A percentile compares a stretch with the other conserved stretches of the same genome.
These are phyloP conservation scores for Kockiozyma suomiensis DNA, from an alignment of 805 yeast species.

Conservation along the genomic window DNA sequence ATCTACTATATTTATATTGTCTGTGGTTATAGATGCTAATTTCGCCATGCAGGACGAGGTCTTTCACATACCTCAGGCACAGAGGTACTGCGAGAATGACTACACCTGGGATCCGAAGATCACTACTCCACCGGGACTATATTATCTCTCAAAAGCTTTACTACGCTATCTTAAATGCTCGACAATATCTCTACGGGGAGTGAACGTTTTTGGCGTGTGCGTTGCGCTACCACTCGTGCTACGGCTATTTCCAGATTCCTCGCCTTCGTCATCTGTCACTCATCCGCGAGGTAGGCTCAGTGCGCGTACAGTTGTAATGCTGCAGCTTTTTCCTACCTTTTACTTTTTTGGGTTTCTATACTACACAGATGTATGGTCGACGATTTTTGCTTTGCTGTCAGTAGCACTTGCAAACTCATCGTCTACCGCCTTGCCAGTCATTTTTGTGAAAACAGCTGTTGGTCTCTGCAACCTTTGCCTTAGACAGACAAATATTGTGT, in stretches of 20 bases:
- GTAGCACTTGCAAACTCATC: slow-evolving; percentile 36
- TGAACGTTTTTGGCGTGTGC: slow-evolving; percentile 70
- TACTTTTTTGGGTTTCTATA: slow-evolving; percentile 73
- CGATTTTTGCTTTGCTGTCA: slow-evolving; percentile 63
- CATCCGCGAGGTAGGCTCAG: slow-evolving; percentile 38
- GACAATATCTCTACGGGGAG: slow-evolving; percentile 50
- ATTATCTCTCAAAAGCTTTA: slow-evolving; percentile 8
- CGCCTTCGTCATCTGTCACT: neutral
- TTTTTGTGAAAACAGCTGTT: neutral
- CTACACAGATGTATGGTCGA: slow-evolving; percentile 94
- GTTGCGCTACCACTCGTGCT: slow-evolving; percentile 51
- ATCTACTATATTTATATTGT: neutral
- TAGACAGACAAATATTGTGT: slow-evolving; percentile 88
- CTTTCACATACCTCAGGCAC: slow-evolving; percentile 83
- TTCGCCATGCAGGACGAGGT: slow-evolving; percentile 69
- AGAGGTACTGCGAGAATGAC: slow-evolving; percentile 61
- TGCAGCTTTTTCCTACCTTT: slow-evolving; percentile 63
- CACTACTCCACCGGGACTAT: slow-evolving; percentile 94
- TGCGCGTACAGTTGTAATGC: slow-evolving; percentile 1
- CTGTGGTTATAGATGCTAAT: neutral
- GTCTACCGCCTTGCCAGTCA: neutral
- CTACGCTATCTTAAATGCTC: slow-evolving; percentile 37
- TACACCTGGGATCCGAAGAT: slow-evolving; percentile 87
- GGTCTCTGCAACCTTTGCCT: slow-evolving; percentile 50
- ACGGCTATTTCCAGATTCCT: slow-evolving; percentile 2